phyloP scores from a whole-genome alignment of 1,284 basidiomycete genomes.

The Ustilago trichophora region DNA sequence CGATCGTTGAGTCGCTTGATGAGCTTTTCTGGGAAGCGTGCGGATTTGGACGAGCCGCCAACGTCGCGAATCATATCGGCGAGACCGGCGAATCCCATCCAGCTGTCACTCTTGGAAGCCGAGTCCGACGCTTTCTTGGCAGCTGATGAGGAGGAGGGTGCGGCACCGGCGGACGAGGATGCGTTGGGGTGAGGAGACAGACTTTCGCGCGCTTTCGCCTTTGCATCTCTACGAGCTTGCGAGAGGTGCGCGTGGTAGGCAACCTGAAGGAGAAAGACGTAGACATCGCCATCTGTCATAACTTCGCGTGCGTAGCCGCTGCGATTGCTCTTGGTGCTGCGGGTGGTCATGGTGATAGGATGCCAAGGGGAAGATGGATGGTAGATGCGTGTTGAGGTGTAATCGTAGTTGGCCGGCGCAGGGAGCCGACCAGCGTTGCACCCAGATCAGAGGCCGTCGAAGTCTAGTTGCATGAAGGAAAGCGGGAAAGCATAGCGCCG shows the following conservation, averaged over 20 bases:
- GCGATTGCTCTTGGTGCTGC: constrained; percentile 48
- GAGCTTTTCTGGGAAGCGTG: constrained; percentile 63
- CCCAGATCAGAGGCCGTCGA: too few species aligned
- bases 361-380: not conserved
- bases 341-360: constrained; percentile 45
- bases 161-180: not conserved
- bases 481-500: too few species aligned
- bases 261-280: constrained; percentile 61
- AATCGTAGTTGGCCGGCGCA: not conserved
- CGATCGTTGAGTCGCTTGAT: constrained; percentile 60
- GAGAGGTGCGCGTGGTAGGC: constrained; percentile 51
- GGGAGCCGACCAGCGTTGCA: too few species aligned
- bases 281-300: constrained; percentile 64
- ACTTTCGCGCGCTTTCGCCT: constrained; percentile 33
- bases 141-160: constrained; percentile 6
- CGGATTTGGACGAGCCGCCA: constrained; percentile 44
- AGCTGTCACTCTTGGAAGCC: constrained; percentile 36
- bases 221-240: constrained; percentile 25
- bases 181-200: constrained; percentile 2
- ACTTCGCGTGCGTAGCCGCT: constrained; percentile 29
- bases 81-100: constrained; percentile 55
- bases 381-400: too few species aligned
- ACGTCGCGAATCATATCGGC: constrained; percentile 57
- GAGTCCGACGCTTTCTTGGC: constrained; percentile 26
- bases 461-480: too few species aligned